Evolutionary conservation across 2,329 filamentous ascomycete species (phyloP).

Genomic region (Penicillium oxalicum): DNA sequence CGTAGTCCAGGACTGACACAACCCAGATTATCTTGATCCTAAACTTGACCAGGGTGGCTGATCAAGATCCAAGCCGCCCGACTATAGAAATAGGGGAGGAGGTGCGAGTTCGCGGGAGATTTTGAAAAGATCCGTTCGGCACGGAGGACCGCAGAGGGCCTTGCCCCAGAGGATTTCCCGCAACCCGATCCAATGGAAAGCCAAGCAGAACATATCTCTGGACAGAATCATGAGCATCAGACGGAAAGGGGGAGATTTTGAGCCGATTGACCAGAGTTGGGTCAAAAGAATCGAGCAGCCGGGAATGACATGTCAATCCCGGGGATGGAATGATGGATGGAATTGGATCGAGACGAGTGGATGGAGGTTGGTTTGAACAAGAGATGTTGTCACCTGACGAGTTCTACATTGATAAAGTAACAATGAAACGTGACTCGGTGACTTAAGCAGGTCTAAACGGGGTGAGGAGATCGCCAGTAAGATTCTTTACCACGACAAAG

Average conservation of each 20-base stretch:
- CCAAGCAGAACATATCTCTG: too few relatives aligned
- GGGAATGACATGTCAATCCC: constrained; percentile 12
- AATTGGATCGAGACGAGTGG: background rate
- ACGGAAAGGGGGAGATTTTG: too few relatives aligned
- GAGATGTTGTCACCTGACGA: too few relatives aligned
- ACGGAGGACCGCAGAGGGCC: constrained; percentile 27
- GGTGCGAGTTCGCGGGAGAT: constrained; percentile 1
- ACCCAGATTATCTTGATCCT: constrained; percentile 6
- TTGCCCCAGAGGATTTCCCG: constrained; percentile 14
- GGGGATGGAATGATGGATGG: constrained; percentile 10
- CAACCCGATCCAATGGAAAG: constrained; percentile 14
- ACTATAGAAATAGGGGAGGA: background rate
- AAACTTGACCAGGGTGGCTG: background rate
- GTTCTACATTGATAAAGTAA: too few relatives aligned
- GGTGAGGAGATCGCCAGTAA: too few relatives aligned
- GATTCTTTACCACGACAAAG: too few relatives aligned
- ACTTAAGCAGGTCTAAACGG: too few relatives aligned
- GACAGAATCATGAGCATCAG: too few relatives aligned
- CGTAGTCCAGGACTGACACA: background rate
- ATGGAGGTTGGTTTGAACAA: background rate
- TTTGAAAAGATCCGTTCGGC: constrained; percentile 21
- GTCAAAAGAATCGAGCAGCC: background rate
- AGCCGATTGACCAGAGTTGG: too few relatives aligned
- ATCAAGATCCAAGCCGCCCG: too few relatives aligned
- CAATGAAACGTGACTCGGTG: too few relatives aligned